Evolutionary conservation across 805 yeast genomes (phyloP), one percentile per base, ranked within the genome.

Genomic region (Metschnikowia proteae): DNA sequence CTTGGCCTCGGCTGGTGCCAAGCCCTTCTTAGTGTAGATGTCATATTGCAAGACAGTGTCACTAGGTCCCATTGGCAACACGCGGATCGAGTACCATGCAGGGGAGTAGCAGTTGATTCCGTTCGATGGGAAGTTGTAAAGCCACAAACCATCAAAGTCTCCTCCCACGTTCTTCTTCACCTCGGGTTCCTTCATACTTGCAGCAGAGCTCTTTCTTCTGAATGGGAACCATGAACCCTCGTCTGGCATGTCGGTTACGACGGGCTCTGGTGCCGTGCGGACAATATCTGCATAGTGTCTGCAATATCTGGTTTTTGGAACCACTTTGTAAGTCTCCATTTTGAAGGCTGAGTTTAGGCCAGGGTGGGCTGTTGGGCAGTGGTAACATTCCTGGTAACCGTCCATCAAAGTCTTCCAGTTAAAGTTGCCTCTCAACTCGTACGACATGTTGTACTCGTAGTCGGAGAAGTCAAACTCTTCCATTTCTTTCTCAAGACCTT

Each of bases 391-490:
- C 66, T 81, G 84, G 64, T 81, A 81, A 6, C 86, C 84, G 57
- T 81, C 85, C 83, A 81, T 80, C 51, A 81, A 69, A 4, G 85
- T 81, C 58, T 81, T 81, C 85, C 86, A 81, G 66, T 81, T 81
- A 68, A 81, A 81, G 57, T 77, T 67, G 44, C 86, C 85, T 54
- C 80, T 83, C 39, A 81, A 70, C 60, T 81, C 84, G 55, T 80
- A 81, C 11, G 82, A 76, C 84, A 80, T 79, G 64, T 81, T 80
- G 65, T 80, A 81, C 55, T 81, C 84, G 57, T 81, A 81, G 61
- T 81, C 84, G 29, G 70, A 64, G 58, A 81, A 81, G 60, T 81
- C 85, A 59, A 70, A 81, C 62, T 80, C 86, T 46, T 71, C 68
- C 75, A 79, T 68, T 55, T 81, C 84, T 28, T 59, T 62, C 46